These are phyloP conservation scores for Prunus salicina DNA, from an alignment of 306 rosid genomes.

Conservation along the genomic window DNA sequence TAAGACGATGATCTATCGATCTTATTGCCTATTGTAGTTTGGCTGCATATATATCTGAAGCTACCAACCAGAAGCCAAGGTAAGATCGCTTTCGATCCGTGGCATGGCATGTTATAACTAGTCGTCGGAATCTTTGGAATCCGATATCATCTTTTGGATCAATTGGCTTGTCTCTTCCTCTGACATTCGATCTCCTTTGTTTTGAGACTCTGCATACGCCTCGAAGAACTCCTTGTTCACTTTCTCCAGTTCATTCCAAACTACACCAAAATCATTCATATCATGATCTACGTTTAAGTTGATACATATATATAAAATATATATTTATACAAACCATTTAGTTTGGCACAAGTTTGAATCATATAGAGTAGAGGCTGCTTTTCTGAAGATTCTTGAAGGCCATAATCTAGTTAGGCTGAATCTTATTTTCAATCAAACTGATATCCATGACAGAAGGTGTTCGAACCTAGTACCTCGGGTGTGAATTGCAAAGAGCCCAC, in stretches of 20 bases:
- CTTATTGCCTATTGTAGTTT: slow-evolving; percentile 12
- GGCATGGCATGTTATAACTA: slow-evolving; percentile 5
- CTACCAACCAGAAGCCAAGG: slow-evolving; percentile 14
- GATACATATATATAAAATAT: too few species aligned
- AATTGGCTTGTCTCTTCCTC: slow-evolving; percentile 82
- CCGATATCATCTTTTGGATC: slow-evolving; percentile 70
- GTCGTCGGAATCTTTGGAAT: slow-evolving; percentile 52
- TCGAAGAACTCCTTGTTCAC: slow-evolving; percentile 83
- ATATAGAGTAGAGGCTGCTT: too few species aligned
- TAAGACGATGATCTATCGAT: background rate
- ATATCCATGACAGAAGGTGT: too few species aligned
- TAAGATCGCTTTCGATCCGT: slow-evolving; percentile 28
- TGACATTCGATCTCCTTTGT: slow-evolving; percentile 61
- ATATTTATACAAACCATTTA: too few species aligned
- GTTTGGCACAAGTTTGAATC: too few species aligned
- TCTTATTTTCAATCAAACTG: background rate
- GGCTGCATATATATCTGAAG: slow-evolving; percentile 2
- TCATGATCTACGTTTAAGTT: background rate
- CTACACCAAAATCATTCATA: slow-evolving; percentile 36
- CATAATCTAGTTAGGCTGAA: background rate
- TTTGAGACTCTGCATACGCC: slow-evolving; percentile 53
- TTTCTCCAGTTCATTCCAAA: slow-evolving; percentile 92
- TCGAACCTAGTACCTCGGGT: too few species aligned
- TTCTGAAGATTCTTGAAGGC: background rate
- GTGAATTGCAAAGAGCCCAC: too few species aligned